Evolutionary conservation across 441 rosid species (phyloP).

Genomic region (Populus hybrid): DNA sequence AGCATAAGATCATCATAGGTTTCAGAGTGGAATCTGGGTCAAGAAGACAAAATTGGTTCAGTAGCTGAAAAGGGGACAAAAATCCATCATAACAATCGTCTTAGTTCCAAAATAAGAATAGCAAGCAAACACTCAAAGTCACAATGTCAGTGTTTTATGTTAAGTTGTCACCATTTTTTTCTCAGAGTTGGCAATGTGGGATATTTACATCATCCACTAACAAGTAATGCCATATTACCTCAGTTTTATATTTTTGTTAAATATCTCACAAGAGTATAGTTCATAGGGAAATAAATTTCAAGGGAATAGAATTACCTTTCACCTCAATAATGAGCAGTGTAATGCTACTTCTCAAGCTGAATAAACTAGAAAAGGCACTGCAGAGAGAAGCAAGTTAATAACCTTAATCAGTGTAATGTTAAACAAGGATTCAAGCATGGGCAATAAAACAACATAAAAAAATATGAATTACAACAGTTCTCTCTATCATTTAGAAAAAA

Average conservation of each 20-base stretch:
- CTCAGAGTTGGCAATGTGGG: neutral
- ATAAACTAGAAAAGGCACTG: constrained; percentile 58
- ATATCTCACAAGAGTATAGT: neutral
- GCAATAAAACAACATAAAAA: neutral
- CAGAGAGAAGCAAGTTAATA: constrained; percentile 10
- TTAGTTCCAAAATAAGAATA: neutral
- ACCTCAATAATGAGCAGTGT: constrained; percentile 12
- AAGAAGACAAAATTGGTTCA: neutral
- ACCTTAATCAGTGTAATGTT: neutral
- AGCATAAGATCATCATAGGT: neutral
- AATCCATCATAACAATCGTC: neutral
- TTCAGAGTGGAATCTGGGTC: neutral
- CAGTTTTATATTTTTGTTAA: neutral
- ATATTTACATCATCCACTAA: neutral
- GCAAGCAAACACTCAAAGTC: neutral
- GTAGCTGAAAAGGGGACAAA: neutral
- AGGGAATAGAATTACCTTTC: constrained; percentile 24
- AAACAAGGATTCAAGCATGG: neutral
- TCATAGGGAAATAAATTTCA: neutral
- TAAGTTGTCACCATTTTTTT: neutral
- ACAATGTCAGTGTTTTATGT: neutral
- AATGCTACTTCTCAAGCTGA: constrained; percentile 39
- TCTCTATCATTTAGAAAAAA: no score
- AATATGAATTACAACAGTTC: neutral
- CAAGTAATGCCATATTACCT: neutral